Percentiles rank a stretch among this genome's conserved stretches.
These are phyloP conservation scores for Gossypium turneri DNA, from an alignment of 345 rosid species.

Conservation along the genomic window DNA sequence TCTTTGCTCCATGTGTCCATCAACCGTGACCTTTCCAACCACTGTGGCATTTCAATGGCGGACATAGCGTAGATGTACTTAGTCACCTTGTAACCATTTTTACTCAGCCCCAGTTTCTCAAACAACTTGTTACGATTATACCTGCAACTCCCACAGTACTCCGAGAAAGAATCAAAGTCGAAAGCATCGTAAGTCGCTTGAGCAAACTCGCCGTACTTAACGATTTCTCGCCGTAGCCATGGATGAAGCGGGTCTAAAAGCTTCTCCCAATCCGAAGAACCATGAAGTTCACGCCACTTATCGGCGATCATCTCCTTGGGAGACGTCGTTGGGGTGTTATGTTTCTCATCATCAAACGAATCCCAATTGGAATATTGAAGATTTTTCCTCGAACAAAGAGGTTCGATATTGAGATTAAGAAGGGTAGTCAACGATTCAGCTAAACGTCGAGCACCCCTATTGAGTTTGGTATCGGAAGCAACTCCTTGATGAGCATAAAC, in stretches of 20 bases:
- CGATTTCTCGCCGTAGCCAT: constrained; percentile 38
- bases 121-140: constrained; percentile 28
- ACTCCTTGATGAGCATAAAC: constrained; percentile 12
- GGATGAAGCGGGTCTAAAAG: constrained; percentile 44
- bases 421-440: constrained; percentile 19
- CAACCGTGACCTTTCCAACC: constrained; percentile 30
- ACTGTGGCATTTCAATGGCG: constrained; percentile 32
- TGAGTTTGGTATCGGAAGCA: constrained; percentile 6
- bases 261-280: constrained; percentile 28
- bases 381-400: constrained; percentile 11
- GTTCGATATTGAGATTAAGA: constrained; percentile 26
- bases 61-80: constrained; percentile 42
- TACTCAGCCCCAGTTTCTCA: constrained; percentile 20
- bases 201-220: constrained; percentile 43
- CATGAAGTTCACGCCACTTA: constrained; percentile 36
- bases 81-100: constrained; percentile 33
- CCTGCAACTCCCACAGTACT: constrained; percentile 39
- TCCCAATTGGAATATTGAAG: background rate
- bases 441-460: constrained; percentile 5
- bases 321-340: constrained; percentile 20
- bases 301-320: constrained; percentile 21
- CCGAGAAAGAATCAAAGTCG: constrained; percentile 39
- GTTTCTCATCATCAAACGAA: constrained; percentile 5
- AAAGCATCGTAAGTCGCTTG: constrained; percentile 43
- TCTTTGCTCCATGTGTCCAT: constrained; percentile 33